Percentiles rank a stretch among this genome's conserved stretches.
phyloP scores from a whole-genome alignment of 1,139 yeast genomes.

The Yamadazyma triangularis region DNA sequence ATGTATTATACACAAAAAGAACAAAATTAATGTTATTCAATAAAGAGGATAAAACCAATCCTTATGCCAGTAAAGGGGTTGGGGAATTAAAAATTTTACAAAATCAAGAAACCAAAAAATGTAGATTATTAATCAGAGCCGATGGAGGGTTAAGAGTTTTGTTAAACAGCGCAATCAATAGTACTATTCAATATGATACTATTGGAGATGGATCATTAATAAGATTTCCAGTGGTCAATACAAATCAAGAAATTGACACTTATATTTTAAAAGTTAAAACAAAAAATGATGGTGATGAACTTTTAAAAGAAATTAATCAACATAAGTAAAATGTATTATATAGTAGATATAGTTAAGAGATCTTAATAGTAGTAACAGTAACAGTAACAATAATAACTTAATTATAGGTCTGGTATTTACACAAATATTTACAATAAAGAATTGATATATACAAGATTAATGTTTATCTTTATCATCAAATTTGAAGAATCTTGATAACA shows the following conservation, averaged over 20 bases:
- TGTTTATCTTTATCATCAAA: constrained; percentile 22
- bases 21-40: constrained; percentile 68
- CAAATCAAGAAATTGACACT: constrained; percentile 42
- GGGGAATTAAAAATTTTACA: constrained; percentile 77
- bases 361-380: too few relatives aligned
- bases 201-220: constrained; percentile 62
- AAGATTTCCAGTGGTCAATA: constrained; percentile 53
- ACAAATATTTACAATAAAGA: too few relatives aligned
- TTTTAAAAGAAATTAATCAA: constrained; percentile 53
- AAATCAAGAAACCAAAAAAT: constrained; percentile 52
- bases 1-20: constrained; percentile 56
- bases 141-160: constrained; percentile 86
- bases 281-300: constrained; percentile 59
- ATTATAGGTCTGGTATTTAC: too few relatives aligned
- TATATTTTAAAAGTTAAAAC: constrained; percentile 70
- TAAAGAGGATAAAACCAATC: constrained; percentile 39
- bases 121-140: constrained; percentile 75
- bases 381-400: too few relatives aligned
- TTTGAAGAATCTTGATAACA: constrained; percentile 61
- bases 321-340: constrained; percentile 4
- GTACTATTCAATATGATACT: constrained; percentile 50
- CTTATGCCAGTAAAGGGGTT: constrained; percentile 61
- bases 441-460: neutral
- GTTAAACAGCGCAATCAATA: constrained; percentile 55
- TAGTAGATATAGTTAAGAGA: too few relatives aligned